These are phyloP conservation scores for Gossypium mustelinum DNA, from an alignment of 345 rosid species.

Conservation along the genomic window DNA sequence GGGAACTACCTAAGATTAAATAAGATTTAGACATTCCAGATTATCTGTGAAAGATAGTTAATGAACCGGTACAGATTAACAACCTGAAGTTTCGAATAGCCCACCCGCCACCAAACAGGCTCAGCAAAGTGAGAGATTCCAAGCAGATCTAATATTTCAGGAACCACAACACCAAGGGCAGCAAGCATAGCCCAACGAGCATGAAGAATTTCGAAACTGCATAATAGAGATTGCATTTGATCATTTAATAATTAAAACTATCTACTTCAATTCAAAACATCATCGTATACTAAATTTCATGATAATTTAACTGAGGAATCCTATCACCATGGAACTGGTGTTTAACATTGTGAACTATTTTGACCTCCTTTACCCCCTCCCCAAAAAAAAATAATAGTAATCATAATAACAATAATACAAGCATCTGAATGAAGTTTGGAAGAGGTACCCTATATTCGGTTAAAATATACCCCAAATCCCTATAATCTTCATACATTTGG, in stretches of 20 bases:
- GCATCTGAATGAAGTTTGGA: neutral
- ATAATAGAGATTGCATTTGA: neutral
- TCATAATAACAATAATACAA: neutral
- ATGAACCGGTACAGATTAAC: neutral
- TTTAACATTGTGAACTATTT: neutral
- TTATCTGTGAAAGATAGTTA: neutral
- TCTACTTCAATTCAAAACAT: neutral
- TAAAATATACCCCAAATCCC: too few species aligned
- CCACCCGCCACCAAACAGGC: conserved; percentile 96
- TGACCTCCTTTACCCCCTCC: too few species aligned
- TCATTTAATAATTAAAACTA: conserved; percentile 6
- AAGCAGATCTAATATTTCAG: conserved; percentile 64
- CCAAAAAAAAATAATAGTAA: too few species aligned
- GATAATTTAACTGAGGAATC: neutral
- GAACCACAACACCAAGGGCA: conserved; percentile 78
- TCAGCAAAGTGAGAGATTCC: conserved; percentile 76
- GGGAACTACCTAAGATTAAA: conserved; percentile 2
- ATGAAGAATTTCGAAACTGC: conserved; percentile 92
- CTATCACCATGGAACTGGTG: neutral
- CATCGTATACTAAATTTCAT: neutral
- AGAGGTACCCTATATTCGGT: neutral
- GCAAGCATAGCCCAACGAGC: conserved; percentile 99
- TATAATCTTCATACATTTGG: too few species aligned
- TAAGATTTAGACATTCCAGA: neutral
- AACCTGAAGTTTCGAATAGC: conserved; percentile 89